Evolutionary conservation across 2,329 filamentous ascomycete species (phyloP).

Genomic region (Cadophora sp.): DNA sequence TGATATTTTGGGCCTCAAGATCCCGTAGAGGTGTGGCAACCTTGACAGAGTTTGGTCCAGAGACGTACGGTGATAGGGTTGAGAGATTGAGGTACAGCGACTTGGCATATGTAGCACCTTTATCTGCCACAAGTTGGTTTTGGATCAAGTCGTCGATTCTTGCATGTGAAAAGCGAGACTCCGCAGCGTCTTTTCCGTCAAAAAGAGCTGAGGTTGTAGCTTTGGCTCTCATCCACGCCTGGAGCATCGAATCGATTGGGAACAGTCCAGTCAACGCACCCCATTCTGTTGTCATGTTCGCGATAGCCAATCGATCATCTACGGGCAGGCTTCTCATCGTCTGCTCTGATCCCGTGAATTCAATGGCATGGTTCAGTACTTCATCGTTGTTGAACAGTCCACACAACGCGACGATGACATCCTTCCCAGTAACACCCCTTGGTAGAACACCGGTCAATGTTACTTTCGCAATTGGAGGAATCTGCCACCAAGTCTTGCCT

Average conservation of each 20-base stretch:
- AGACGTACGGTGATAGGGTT: constrained; percentile 82
- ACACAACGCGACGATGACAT: constrained; percentile 89
- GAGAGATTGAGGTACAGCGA: constrained; percentile 81
- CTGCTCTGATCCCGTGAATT: constrained; percentile 82
- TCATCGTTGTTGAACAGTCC: constrained; percentile 86
- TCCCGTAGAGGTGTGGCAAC: constrained; percentile 78
- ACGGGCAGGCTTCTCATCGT: constrained; percentile 76
- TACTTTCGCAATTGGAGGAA: constrained; percentile 83
- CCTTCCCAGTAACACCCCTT: constrained; percentile 86
- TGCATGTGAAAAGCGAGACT: constrained; percentile 72
- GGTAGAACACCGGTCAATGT: constrained; percentile 79
- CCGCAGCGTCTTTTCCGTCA: constrained; percentile 49
- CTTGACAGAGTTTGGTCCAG: constrained; percentile 92
- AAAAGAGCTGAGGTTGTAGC: constrained; percentile 74
- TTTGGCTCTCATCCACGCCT: constrained; percentile 77
- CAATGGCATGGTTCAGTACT: constrained; percentile 89
- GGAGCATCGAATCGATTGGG: constrained; percentile 76
- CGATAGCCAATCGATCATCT: constrained; percentile 75
- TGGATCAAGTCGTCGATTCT: constrained; percentile 74
- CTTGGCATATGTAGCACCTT: constrained; percentile 83
- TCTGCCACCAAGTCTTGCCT: constrained; percentile 84
- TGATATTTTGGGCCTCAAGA: constrained; percentile 76
- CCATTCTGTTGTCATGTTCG: constrained; percentile 87
- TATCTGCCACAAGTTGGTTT: constrained; percentile 73
- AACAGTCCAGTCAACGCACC: constrained; percentile 77